Conservation (phyloP, 495 filamentous ascomycete species). For the Diplogelasinospora grovesii region DNA sequence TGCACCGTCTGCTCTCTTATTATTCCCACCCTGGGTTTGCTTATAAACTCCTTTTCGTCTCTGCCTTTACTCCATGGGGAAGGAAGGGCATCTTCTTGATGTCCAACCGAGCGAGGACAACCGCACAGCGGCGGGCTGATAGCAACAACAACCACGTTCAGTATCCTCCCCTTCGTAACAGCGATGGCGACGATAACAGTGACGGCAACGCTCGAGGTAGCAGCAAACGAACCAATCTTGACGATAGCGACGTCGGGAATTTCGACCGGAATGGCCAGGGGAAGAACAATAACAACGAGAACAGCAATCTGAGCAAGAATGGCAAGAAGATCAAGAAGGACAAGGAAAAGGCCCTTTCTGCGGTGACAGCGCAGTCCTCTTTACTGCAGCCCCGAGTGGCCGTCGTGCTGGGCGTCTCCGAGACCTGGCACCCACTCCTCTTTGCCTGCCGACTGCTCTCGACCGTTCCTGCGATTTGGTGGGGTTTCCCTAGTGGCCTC, state of each 20-base stretch:
- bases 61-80: conserved; percentile 20
- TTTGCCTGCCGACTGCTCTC: conserved; percentile 40
- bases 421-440: conserved; percentile 39
- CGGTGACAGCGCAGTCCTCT: conserved; percentile 46
- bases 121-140: conserved; percentile 22
- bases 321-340: not conserved
- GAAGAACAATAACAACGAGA: too few species aligned
- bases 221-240: too few species aligned
- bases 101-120: conserved; percentile 23
- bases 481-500: conserved; percentile 38
- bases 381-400: conserved; percentile 46
- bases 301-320: too few species aligned
- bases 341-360: conserved; percentile 54
- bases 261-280: too few species aligned
- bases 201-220: too few species aligned
- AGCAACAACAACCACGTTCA: conserved; percentile 7
- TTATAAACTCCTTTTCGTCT: too few species aligned
- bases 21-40: too few species aligned
- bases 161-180: too few species aligned
- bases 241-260: too few species aligned
- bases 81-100: conserved; percentile 21
- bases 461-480: conserved; percentile 35
- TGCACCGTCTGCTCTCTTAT: too few species aligned
- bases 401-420: conserved; percentile 42
- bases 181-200: too few species aligned